phyloP scores from a whole-genome alignment of 1,284 basidiomycete genomes.

The Melampsora americana region DNA sequence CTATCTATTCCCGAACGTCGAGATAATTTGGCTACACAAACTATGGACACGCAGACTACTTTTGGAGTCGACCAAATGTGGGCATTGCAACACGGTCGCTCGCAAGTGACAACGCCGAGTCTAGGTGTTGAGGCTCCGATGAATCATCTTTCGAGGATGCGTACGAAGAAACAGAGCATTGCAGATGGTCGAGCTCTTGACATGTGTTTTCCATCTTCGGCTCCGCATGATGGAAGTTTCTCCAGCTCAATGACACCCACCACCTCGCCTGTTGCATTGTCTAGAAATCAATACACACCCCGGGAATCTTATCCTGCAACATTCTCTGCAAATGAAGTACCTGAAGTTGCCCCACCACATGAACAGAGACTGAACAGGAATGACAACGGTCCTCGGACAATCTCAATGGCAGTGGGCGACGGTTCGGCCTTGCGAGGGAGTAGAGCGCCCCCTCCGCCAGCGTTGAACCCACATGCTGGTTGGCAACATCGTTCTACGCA shows the following conservation, averaged over 20 bases:
- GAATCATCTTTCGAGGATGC: not conserved
- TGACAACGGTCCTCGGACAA: not conserved
- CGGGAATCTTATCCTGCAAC: not conserved
- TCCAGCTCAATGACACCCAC: not conserved
- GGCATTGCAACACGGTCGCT: not conserved
- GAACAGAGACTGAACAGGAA: not conserved
- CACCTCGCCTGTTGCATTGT: not conserved
- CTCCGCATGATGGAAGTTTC: not conserved
- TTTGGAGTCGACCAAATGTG: not conserved
- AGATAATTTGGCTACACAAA: not conserved
- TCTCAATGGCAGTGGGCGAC: not conserved
- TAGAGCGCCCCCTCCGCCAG: conserved; percentile 8
- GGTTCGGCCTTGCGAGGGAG: not conserved
- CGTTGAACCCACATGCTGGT: not conserved
- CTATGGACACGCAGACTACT: not conserved
- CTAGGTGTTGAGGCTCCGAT: not conserved
- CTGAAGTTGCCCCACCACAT: not conserved
- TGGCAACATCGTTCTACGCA: not conserved
- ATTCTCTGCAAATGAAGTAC: not conserved
- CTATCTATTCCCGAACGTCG: not conserved
- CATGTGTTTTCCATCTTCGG: not conserved
- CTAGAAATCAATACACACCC: not conserved
- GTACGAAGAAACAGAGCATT: not conserved
- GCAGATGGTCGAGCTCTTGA: not conserved
- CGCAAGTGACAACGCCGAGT: not conserved